phyloP scores from a whole-genome alignment of 768 basidiomycete species.

The Boletus barrowsii region DNA sequence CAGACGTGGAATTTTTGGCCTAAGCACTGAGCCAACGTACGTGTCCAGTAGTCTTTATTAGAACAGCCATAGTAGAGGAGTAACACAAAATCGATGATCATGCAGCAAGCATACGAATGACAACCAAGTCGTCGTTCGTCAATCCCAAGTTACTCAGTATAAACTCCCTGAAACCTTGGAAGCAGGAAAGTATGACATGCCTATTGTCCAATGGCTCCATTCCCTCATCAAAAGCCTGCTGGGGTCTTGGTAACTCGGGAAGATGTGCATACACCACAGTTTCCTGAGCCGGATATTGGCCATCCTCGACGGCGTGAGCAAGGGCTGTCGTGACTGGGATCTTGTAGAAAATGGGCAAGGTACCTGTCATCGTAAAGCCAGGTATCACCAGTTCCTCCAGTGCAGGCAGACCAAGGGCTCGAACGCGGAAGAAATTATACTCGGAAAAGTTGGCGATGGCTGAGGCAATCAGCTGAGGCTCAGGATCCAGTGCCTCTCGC shows the following conservation, averaged over 20 bases:
- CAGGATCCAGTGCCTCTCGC: background rate
- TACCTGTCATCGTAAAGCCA: background rate
- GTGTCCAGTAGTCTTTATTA: too few species aligned
- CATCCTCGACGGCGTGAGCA: background rate
- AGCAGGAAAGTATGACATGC: background rate
- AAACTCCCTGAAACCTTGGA: background rate
- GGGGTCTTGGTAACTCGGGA: background rate
- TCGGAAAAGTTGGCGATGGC: background rate
- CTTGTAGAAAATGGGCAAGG: background rate
- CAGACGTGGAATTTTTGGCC: too few species aligned
- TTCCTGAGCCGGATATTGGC: background rate
- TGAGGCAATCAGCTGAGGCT: background rate
- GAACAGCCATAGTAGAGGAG: too few species aligned
- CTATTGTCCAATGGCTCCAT: conserved; percentile 1
- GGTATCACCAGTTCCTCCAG: background rate
- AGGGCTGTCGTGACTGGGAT: background rate
- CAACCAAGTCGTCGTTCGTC: too few species aligned
- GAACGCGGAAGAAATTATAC: too few species aligned
- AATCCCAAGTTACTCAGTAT: too few species aligned
- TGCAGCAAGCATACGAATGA: too few species aligned
- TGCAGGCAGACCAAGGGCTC: too few species aligned
- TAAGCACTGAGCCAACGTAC: too few species aligned
- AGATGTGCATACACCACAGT: background rate
- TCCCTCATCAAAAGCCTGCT: background rate
- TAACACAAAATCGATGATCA: too few species aligned